Percentiles rank a stretch among this genome's conserved stretches.
phyloP scores from a whole-genome alignment of 768 basidiomycete species.

The Phaeotremella skinneri region DNA sequence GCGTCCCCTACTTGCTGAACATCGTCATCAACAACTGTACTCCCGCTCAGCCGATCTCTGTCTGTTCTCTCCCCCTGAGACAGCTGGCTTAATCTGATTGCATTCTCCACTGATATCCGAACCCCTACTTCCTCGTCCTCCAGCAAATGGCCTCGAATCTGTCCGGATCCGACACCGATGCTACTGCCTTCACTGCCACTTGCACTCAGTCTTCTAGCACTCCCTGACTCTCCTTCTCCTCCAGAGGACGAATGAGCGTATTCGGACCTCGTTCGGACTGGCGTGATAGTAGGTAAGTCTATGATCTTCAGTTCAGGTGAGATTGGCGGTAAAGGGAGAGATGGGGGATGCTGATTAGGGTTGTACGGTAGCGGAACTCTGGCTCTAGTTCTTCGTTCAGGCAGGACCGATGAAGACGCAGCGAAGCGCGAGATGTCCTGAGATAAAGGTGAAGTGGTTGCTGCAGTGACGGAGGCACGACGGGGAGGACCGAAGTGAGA shows the following conservation, averaged over 20 bases:
- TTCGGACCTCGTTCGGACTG: constrained; percentile 16
- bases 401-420: not conserved
- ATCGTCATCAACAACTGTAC: constrained; percentile 11
- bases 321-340: constrained; percentile 19
- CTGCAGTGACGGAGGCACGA: not conserved
- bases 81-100: not conserved
- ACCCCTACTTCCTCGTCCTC: not conserved
- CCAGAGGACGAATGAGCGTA: constrained; percentile 8
- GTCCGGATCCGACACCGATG: not conserved
- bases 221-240: not conserved
- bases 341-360: constrained; percentile 11
- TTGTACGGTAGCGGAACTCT: constrained; percentile 10
- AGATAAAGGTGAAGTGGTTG: constrained; percentile 20
- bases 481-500: not conserved
- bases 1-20: not conserved
- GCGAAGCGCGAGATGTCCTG: not conserved
- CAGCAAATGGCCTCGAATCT: too few relatives aligned
- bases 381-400: not conserved
- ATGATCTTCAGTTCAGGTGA: constrained; percentile 28
- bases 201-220: constrained; percentile 2
- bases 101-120: not conserved
- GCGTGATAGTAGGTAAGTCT: constrained; percentile 29
- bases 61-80: not conserved
- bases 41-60: constrained; percentile 23
- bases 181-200: constrained; percentile 7